These are phyloP conservation scores for Xylaria cubensis DNA, from an alignment of 495 filamentous ascomycete genomes.

Conservation along the genomic window DNA sequence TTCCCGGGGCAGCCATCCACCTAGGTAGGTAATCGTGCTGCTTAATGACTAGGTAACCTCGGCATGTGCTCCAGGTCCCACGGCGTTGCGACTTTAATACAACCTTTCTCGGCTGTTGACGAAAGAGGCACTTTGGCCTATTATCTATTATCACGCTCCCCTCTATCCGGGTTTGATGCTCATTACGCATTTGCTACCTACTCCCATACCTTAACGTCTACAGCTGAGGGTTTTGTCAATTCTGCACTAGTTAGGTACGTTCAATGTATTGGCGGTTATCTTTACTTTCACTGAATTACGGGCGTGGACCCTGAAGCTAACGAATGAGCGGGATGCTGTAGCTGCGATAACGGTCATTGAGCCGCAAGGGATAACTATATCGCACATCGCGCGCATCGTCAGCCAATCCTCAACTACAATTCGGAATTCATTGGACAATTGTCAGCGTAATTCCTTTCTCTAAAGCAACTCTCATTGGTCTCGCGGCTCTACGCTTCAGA, in stretches of 20 bases:
- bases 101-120: slow-evolving; percentile 24
- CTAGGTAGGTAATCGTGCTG: background rate
- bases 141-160: background rate
- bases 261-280: background rate
- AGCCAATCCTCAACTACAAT: background rate
- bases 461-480: background rate
- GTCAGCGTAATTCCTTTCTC: background rate
- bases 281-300: background rate
- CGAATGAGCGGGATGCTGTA: slow-evolving; percentile 3
- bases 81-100: slow-evolving; percentile 1
- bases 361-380: background rate
- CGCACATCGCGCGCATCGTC: background rate
- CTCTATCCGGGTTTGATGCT: background rate
- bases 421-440: background rate
- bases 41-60: slow-evolving; percentile 32
- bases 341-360: slow-evolving; percentile 16
- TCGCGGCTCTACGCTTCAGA: background rate
- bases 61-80: slow-evolving; percentile 40
- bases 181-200: background rate
- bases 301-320: slow-evolving; percentile 2
- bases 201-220: background rate
- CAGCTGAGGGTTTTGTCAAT: background rate
- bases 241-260: background rate
- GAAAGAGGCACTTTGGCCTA: background rate
- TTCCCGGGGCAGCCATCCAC: slow-evolving; percentile 3